Evolutionary conservation across 2,329 filamentous ascomycete species (phyloP).

Genomic region (Endothia cerciana): DNA sequence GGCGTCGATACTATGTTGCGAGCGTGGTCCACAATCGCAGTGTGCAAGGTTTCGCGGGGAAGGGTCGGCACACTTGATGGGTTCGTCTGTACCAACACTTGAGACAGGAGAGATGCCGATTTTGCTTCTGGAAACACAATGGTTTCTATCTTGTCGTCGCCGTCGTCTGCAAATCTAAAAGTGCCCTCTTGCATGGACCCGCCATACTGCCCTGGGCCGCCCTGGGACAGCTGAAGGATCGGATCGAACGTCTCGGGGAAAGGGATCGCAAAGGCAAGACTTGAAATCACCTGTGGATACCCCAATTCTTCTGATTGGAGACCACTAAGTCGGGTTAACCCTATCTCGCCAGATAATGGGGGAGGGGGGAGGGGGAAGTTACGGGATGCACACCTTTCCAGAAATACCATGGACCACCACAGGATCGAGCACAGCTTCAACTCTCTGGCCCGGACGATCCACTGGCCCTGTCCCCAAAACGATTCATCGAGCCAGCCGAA

Average conservation of each 20-base stretch:
- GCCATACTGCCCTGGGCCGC: constrained; percentile 22
- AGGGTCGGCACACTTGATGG: constrained; percentile 12
- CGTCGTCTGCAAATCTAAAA: constrained; percentile 32
- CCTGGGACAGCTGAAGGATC: constrained; percentile 28
- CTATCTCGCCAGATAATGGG: not conserved
- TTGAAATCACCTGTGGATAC: constrained; percentile 33
- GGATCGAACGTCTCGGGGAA: constrained; percentile 35
- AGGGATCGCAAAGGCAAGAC: constrained; percentile 32
- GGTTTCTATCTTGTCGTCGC: constrained; percentile 34
- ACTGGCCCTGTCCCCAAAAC: constrained; percentile 35
- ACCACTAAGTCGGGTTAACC: constrained; percentile 29
- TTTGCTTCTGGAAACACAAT: constrained; percentile 36
- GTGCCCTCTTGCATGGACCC: constrained; percentile 13
- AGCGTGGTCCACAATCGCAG: constrained; percentile 32
- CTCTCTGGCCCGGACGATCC: constrained; percentile 30
- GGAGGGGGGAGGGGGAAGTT: not conserved
- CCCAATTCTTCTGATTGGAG: constrained; percentile 35
- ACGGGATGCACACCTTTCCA: constrained; percentile 35
- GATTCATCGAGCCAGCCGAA: constrained; percentile 35
- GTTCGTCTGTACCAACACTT: constrained; percentile 32
- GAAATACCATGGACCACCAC: constrained; percentile 38
- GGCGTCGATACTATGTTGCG: constrained; percentile 31
- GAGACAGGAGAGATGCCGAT: constrained; percentile 35
- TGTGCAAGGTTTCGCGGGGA: constrained; percentile 29
- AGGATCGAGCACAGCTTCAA: constrained; percentile 37